A percentile compares a stretch with the other conserved stretches of the same genome.
phyloP scores from a whole-genome alignment of 148 eudicot genomes.

The Selenicereus undatus region DNA sequence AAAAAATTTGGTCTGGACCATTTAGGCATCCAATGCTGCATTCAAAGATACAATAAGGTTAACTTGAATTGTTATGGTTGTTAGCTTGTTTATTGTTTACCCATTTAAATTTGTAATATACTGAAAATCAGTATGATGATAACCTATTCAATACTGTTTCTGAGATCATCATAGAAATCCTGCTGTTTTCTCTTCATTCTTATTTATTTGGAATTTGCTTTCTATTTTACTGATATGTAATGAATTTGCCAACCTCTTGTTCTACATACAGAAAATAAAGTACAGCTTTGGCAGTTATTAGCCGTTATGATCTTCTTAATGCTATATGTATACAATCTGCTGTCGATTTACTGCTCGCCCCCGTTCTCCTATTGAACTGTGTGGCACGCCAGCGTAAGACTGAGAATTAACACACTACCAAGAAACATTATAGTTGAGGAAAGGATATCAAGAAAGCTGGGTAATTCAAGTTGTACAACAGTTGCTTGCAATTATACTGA shows the following conservation, averaged over 20 bases:
- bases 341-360: not conserved
- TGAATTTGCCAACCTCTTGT: slow-evolving; percentile 19
- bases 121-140: slow-evolving; percentile 29
- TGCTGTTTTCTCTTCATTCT: slow-evolving; percentile 24
- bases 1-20: not conserved
- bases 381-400: not conserved
- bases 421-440: not conserved
- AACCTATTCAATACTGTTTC: slow-evolving; percentile 21
- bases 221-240: slow-evolving; percentile 29
- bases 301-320: not conserved
- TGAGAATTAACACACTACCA: not conserved
- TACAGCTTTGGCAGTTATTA: slow-evolving; percentile 14
- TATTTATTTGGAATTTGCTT: slow-evolving; percentile 20
- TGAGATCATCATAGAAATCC: slow-evolving; percentile 24
- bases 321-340: not conserved
- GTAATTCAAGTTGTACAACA: not conserved
- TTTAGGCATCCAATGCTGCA: slow-evolving; percentile 3
- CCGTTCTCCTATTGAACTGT: not conserved
- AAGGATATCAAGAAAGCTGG: not conserved
- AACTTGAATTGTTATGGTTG: slow-evolving; percentile 18
- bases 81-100: slow-evolving; percentile 29
- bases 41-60: slow-evolving; percentile 20
- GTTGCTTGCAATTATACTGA: not conserved
- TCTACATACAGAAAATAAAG: slow-evolving; percentile 31
- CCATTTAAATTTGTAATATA: slow-evolving; percentile 26